A percentile compares a stretch with the other conserved stretches of the same genome.
Evolutionary conservation across 2,329 filamentous ascomycete genomes (phyloP).

Genomic region (Cucurbitaria berberidis): DNA sequence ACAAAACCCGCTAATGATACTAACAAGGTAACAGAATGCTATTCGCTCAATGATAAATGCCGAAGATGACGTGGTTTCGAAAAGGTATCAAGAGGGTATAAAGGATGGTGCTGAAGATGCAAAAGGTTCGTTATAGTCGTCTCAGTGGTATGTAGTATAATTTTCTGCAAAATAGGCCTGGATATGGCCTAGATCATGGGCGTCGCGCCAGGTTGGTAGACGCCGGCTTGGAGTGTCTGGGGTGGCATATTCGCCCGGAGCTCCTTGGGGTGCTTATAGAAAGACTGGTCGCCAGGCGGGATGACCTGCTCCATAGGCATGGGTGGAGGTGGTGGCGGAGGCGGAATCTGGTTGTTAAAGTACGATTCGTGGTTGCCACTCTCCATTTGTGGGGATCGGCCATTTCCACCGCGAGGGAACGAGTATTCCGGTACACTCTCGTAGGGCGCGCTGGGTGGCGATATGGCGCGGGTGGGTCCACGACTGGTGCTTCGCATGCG

Average conservation of each 20-base stretch:
- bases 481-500: slow-evolving; percentile 65
- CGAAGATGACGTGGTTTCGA: slow-evolving; percentile 2
- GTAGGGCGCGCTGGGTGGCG: slow-evolving; percentile 54
- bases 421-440: slow-evolving; percentile 51
- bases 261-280: slow-evolving; percentile 54
- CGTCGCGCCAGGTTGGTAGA: slow-evolving; percentile 42
- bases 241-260: slow-evolving; percentile 59
- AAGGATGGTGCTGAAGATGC: slow-evolving; percentile 33
- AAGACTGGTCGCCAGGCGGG: slow-evolving; percentile 42
- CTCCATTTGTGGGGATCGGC: slow-evolving; percentile 39
- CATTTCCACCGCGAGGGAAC: slow-evolving; percentile 31
- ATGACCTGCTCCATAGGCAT: slow-evolving; percentile 51
- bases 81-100: slow-evolving; percentile 6
- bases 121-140: slow-evolving; percentile 40
- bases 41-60: slow-evolving; percentile 28
- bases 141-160: slow-evolving; percentile 15
- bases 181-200: slow-evolving; percentile 42
- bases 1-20: slow-evolving; percentile 35
- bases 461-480: slow-evolving; percentile 53
- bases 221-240: slow-evolving; percentile 52
- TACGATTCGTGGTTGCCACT: slow-evolving; percentile 31
- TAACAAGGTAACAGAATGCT: slow-evolving; percentile 26
- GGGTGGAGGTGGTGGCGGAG: slow-evolving; percentile 48
- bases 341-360: slow-evolving; percentile 38
- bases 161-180: background rate